Percentiles rank a stretch among this genome's conserved stretches.
phyloP scores from a whole-genome alignment of 805 yeast species.

The Wickerhamiella alocasiicola region DNA sequence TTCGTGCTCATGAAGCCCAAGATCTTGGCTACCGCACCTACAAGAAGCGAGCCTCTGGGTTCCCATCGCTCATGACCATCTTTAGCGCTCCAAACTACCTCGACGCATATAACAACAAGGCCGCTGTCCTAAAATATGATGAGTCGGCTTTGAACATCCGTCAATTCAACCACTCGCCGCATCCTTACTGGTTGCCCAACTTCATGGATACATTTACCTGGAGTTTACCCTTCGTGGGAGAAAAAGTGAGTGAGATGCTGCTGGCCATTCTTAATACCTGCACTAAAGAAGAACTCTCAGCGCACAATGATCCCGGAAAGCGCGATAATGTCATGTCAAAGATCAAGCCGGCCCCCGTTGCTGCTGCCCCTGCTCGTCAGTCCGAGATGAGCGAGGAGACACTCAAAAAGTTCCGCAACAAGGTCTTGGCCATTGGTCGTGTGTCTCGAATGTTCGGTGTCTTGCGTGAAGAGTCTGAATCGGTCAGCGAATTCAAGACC shows the following conservation, averaged over 20 bases:
- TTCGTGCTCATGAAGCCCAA: slow-evolving; percentile 96
- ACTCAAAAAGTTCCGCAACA: slow-evolving; percentile 38
- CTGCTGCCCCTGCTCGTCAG: slow-evolving; percentile 10
- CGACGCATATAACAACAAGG: slow-evolving; percentile 86
- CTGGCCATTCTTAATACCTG: slow-evolving; percentile 83
- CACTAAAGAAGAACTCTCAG: slow-evolving; percentile 78
- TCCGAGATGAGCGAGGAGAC: slow-evolving; percentile 20
- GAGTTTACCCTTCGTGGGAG: slow-evolving; percentile 96
- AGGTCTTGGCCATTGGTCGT: slow-evolving; percentile 91
- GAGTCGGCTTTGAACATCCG: slow-evolving; percentile 88
- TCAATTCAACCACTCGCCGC: slow-evolving; percentile 85
- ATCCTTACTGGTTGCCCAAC: slow-evolving; percentile 94
- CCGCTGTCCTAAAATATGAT: slow-evolving; percentile 86
- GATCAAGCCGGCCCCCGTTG: slow-evolving; percentile 5
- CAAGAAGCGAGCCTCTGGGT: slow-evolving; percentile 69
- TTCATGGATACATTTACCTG: slow-evolving; percentile 96
- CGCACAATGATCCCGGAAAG: not conserved
- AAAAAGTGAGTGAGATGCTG: slow-evolving; percentile 86
- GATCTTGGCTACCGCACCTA: slow-evolving; percentile 96
- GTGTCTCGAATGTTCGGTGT: slow-evolving; percentile 86
- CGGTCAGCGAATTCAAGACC: slow-evolving; percentile 64
- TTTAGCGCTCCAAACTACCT: slow-evolving; percentile 93
- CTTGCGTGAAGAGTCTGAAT: slow-evolving; percentile 76
- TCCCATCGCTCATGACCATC: slow-evolving; percentile 80
- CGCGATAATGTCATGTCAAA: slow-evolving; percentile 8